Evolutionary conservation across 805 yeast genomes (phyloP).

Genomic region (Wickerhamiella hasegawae): DNA sequence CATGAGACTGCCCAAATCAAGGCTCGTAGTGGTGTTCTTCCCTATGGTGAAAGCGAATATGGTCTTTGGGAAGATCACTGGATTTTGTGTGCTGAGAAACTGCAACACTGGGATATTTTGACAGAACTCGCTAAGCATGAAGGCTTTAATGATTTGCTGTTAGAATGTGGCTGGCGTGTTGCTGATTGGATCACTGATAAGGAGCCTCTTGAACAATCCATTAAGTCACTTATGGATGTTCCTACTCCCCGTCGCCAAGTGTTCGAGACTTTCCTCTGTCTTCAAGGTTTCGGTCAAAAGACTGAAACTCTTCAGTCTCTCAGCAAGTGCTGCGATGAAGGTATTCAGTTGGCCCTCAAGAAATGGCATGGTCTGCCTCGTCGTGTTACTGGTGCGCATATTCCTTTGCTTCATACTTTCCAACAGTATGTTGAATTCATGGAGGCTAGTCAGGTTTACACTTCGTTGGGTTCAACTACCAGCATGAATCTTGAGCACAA

Average conservation of each 20-base stretch:
- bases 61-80: constrained; percentile 97
- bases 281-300: constrained; percentile 88
- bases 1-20: constrained; percentile 95
- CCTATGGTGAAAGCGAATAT: constrained; percentile 90
- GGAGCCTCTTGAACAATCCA: constrained; percentile 86
- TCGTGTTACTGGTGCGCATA: constrained; percentile 56
- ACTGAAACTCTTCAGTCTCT: constrained; percentile 74
- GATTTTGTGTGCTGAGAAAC: constrained; percentile 91
- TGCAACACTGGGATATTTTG: constrained; percentile 95
- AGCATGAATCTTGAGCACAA: constrained; percentile 85
- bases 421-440: constrained; percentile 95
- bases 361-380: constrained; percentile 86
- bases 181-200: constrained; percentile 96
- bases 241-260: constrained; percentile 96
- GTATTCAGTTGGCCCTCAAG: constrained; percentile 78
- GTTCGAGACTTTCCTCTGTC: constrained; percentile 81
- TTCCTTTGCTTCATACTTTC: constrained; percentile 79
- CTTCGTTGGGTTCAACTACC: constrained; percentile 73
- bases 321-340: constrained; percentile 82
- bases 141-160: constrained; percentile 81
- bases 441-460: constrained; percentile 92
- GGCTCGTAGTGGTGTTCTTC: constrained; percentile 87
- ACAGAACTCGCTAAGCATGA: constrained; percentile 96
- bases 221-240: constrained; percentile 93
- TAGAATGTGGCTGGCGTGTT: constrained; percentile 99